Base-by-base conservation (phyloP, 2,329 filamentous ascomycete species). In the Raffaelea albimanens region DNA sequence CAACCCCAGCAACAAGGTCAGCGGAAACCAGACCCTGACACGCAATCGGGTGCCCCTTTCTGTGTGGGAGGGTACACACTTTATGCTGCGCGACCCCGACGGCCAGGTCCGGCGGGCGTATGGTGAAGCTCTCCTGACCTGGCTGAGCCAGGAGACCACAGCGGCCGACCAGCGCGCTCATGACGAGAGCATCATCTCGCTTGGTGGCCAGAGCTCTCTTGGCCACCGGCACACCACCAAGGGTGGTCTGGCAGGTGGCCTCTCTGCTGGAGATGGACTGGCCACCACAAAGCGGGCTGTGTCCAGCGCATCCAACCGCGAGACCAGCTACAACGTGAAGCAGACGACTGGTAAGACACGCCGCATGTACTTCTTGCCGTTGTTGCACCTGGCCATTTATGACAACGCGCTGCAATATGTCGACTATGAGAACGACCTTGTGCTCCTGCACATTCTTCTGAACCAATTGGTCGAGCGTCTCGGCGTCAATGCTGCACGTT, bases 61-160 rank as follows among this genome's bases (percentile, higher is more conserved):
- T 47, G 85, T 90, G 0, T 98, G 93, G 93, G 90, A 97, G 63
- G 88, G 87, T n/a, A 95, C 90, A 0, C 88, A 96, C 52, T 95
- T 88, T 87, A 77, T 97, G 40, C 69, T 97, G 19, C 82, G 85
- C 34, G 91, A 96, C 58, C 74, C 80, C 1, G 83, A 90, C 57
- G 80, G 80, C 29, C 74, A 80, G 29, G 89, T 97, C 31, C 80
- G 90, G 46, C 83, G 83, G 60, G 87, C 89, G 1, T 98, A 97
- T 56, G 79, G 83, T 7, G 87, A 95, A 62, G 86, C 88, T 4
- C 65, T 97, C 16, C 64, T 87, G 38, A 86, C 85, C 1, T 98
- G 91, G 89, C 71, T 96, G 45, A 79, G 85, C 48, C 71, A 83
- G n/a, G 89, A 95, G 64, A 86, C 87, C 18, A 83, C 76, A 1